These are phyloP conservation scores for Didymellaceae sp. DNA, from an alignment of 2,329 filamentous ascomycete genomes.

Conservation along the genomic window DNA sequence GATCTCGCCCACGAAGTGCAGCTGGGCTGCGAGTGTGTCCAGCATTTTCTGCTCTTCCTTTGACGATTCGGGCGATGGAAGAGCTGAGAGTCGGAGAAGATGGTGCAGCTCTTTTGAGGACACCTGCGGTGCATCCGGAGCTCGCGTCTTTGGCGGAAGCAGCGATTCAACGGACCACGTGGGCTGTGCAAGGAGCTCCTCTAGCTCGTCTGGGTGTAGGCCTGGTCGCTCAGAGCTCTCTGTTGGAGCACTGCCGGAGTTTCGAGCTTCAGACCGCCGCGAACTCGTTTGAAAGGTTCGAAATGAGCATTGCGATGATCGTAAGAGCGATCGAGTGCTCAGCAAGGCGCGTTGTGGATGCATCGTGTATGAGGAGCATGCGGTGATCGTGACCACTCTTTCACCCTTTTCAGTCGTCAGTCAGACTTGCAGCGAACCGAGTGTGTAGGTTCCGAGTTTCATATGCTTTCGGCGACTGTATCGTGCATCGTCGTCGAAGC, in stretches of 20 bases:
- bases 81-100: slow-evolving; percentile 85
- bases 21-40: slow-evolving; percentile 76
- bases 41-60: slow-evolving; percentile 75
- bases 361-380: too few relatives aligned
- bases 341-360: slow-evolving; percentile 10
- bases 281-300: slow-evolving; percentile 14
- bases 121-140: slow-evolving; percentile 54
- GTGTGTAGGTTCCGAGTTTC: too few relatives aligned
- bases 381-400: too few relatives aligned
- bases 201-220: slow-evolving; percentile 40
- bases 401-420: too few relatives aligned
- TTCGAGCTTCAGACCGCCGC: not conserved
- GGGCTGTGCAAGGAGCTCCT: slow-evolving; percentile 66
- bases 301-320: slow-evolving; percentile 8
- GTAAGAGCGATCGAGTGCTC: slow-evolving; percentile 7
- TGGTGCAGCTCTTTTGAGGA: slow-evolving; percentile 76
- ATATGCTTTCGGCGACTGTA: too few relatives aligned
- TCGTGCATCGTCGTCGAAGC: slow-evolving; percentile 33
- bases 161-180: slow-evolving; percentile 85
- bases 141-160: slow-evolving; percentile 57
- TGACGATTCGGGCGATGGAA: slow-evolving; percentile 71
- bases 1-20: slow-evolving; percentile 88
- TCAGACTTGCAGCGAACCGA: too few relatives aligned
- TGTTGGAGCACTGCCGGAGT: not conserved
- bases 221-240: slow-evolving; percentile 16